Evolutionary conservation across 352 stramenopile species (phyloP), one percentile per base, ranked within the genome.

Genomic region (Halophytophthora polymorphica): DNA sequence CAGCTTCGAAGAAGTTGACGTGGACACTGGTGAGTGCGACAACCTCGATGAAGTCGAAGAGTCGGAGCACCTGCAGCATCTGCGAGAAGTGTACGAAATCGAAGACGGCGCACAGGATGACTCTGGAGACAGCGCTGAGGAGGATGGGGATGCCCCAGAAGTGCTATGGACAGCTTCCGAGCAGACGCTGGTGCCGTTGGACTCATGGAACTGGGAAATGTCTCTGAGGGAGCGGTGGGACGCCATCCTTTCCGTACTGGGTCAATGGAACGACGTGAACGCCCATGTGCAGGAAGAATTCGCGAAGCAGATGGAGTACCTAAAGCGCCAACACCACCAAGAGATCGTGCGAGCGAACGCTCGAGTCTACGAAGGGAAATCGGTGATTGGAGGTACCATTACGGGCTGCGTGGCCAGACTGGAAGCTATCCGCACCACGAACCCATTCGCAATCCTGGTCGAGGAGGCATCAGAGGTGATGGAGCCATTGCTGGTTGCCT

Each of bases 401-500:
- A 90, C 88, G 1, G 83, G 86, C 14, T 96, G 86, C 23, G 86
- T 96, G 2, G 76, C 83, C 6, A 69, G 86, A 33, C 57, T 96
- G 8, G 84, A 96, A 50, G 68, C 77, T 0, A 92, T 96, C 53
- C 74, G 83, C 10, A 76, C 78, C 6, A 95, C 83, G 0, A 87
- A 90, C 31, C 85, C 85, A 5, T 95, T 96, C 51, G 83, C 83
- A 2, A 84, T 95, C 51, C 61, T 96, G 21, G 83, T 94, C 0
- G 85, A 95, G 68, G 87, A 96, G 45, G 83, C 87, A 10, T 90
- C 76, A 0, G 85, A 95, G 69, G 86, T 96, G 23, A 73, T 95
- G 49, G 85, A 96, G 48, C 85, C 87, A 6, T 57, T 95, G n/a
- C 45, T 95, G 22, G 88, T 96, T 34, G 77, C 80, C 33, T 95